Evolutionary conservation across 129 eudicot species (phyloP).

Genomic region (Artemisia argyi): DNA sequence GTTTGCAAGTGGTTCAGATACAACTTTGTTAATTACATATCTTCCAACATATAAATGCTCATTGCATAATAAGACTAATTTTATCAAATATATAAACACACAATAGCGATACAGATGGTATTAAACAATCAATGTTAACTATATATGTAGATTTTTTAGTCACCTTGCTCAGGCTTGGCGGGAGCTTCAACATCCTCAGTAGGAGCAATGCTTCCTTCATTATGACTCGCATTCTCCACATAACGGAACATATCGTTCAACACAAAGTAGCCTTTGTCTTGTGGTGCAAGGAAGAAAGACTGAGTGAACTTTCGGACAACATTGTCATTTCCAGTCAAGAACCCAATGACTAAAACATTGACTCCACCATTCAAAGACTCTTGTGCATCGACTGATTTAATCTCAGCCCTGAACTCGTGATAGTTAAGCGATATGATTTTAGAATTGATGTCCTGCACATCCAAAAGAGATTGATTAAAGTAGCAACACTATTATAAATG

Average conservation of each 20-base stretch:
- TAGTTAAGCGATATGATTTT: conserved; percentile 76
- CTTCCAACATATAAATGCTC: no score
- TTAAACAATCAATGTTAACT: background rate
- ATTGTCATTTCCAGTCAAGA: conserved; percentile 60
- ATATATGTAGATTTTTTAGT: conserved; percentile 13
- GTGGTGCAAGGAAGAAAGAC: conserved; percentile 93
- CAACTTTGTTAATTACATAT: background rate
- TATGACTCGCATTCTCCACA: conserved; percentile 40
- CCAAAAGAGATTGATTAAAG: background rate
- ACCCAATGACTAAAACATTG: conserved; percentile 83
- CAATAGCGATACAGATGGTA: background rate
- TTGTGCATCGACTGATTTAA: conserved; percentile 87
- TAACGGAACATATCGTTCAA: conserved; percentile 86
- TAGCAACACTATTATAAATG: no score
- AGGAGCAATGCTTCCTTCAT: conserved; percentile 33
- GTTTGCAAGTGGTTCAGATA: background rate
- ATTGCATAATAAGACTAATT: no score
- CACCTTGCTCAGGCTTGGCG: conserved; percentile 58
- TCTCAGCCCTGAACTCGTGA: conserved; percentile 66
- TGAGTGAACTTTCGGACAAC: conserved; percentile 59
- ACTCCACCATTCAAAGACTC: conserved; percentile 81
- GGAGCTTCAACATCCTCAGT: conserved; percentile 44
- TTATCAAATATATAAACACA: background rate
- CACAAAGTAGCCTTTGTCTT: conserved; percentile 92
- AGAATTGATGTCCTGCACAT: conserved; percentile 69